Evolutionary conservation across 352 stramenopile genomes (phyloP), one percentile per base, ranked within the genome.

Genomic region (Hyaloperonospora arabidopsidis): DNA sequence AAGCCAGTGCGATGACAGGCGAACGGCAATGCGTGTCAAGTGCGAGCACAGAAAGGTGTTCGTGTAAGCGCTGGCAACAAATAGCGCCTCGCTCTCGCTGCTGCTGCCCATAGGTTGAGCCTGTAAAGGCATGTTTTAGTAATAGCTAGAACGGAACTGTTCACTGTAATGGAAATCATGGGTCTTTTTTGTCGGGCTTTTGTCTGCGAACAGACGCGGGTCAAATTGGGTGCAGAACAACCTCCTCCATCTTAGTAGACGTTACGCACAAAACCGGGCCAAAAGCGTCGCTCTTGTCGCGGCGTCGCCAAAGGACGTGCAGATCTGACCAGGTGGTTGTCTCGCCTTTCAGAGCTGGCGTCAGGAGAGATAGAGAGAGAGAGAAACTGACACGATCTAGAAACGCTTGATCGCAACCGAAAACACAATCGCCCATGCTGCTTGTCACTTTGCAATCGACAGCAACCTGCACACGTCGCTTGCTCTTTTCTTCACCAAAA

Each of bases 351-450:
- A 67, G 61, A 36, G 52, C 49, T 70, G 63, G 50, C 63, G 59
- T 18, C 54, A 70, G 50, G 49, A 59, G 38, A 55, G 49, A 61
- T 59, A 64, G 49, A 45, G 12, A 95, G 18, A 97, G 95, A 25
- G 25, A 29, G 25, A 29, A 29, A 29, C 25, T 29, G 25, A 29
- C 25, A 29, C 25, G 25, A 29, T 29, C 25, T 7, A 3, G 3
- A 3, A 7, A 29, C 25, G 3, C 25, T 29, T 29, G 25, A 29
- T 29, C 25, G 25, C 3, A 3, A 3, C 3, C 25, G 25, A 29
- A 29, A 29, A 29, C 3, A 29, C 3, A 29, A 29, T 3, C 25
- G 25, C 98, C 91, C 40, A 98, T 76, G 36, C 13, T 69, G 90
- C 65, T 79, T 95, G 19, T 71, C 63, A 71, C 57, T 71, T 65